These are phyloP conservation scores for Phyllosticta citrichinensis DNA, from an alignment of 2,329 filamentous ascomycete species.

Conservation along the genomic window DNA sequence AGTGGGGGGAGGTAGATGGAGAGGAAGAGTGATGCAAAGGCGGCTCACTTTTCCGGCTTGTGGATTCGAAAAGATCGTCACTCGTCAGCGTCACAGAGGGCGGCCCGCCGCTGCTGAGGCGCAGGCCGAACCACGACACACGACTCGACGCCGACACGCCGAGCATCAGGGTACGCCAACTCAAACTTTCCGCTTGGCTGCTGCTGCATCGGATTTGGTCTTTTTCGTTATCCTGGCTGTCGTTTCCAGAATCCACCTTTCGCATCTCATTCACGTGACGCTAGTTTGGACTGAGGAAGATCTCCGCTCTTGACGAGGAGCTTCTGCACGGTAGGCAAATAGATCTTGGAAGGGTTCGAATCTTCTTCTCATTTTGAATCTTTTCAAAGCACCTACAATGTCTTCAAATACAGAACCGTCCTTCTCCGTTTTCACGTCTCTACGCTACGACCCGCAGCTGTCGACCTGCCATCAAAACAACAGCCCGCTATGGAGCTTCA, in stretches of 20 bases:
- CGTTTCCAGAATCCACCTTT: background rate
- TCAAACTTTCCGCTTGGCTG: background rate
- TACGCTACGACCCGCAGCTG: constrained; percentile 30
- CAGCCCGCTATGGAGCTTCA: constrained; percentile 40
- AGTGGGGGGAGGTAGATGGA: constrained; percentile 1
- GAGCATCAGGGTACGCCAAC: background rate
- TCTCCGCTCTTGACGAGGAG: background rate
- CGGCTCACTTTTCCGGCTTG: constrained; percentile 10
- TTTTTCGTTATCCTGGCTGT: background rate
- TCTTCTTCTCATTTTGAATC: background rate
- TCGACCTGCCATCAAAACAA: constrained; percentile 29
- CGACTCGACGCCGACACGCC: constrained; percentile 3
- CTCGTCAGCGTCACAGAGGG: background rate
- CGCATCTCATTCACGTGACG: background rate
- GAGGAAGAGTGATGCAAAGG: constrained; percentile 6
- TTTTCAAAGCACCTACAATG: background rate
- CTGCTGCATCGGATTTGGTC: background rate
- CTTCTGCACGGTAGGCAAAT: background rate
- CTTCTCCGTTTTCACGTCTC: constrained; percentile 30
- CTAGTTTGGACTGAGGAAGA: background rate
- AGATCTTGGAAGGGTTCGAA: background rate
- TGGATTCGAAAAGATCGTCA: constrained; percentile 2
- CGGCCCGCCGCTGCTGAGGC: background rate
- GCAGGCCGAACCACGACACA: constrained; percentile 3
- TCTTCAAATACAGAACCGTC: background rate